phyloP scores from a whole-genome alignment of 2,329 filamentous ascomycete species.

The Sarocladium brachiariae region DNA sequence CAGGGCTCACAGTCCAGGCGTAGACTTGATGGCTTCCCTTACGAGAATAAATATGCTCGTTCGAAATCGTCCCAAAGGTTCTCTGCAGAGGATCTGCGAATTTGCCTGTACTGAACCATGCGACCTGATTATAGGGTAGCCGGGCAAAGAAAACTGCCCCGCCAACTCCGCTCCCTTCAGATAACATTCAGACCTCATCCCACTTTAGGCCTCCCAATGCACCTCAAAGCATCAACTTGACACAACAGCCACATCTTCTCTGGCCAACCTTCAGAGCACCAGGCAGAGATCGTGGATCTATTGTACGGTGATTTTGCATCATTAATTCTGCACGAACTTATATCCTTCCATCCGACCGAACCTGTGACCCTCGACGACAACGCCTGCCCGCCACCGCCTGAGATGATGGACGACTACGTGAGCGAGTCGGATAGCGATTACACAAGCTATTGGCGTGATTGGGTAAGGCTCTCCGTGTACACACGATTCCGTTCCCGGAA shows the following conservation, averaged over 20 bases:
- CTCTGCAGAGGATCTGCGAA: no score
- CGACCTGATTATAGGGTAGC: conserved; percentile 5
- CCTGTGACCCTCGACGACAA: neutral
- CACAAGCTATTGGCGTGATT: conserved; percentile 98
- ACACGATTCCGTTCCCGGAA: neutral
- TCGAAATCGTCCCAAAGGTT: no score
- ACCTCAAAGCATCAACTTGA: conserved; percentile 1
- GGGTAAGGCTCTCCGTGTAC: conserved; percentile 58
- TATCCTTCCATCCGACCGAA: neutral
- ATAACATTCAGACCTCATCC: neutral
- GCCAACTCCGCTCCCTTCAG: neutral
- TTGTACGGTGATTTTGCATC: neutral
- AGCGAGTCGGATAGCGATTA: conserved; percentile 99
- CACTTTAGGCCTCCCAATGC: neutral
- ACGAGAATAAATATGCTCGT: no score
- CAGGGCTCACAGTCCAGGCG: no score
- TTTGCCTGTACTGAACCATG: no score
- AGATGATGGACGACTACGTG: conserved; percentile 88
- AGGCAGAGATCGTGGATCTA: neutral
- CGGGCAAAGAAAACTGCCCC: neutral
- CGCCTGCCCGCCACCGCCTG: neutral
- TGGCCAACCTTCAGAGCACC: neutral
- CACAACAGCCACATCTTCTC: neutral
- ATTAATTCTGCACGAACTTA: neutral
- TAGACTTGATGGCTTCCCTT: no score